Base-by-base conservation (phyloP, 345 rosid species). In the Populus deltoides region DNA sequence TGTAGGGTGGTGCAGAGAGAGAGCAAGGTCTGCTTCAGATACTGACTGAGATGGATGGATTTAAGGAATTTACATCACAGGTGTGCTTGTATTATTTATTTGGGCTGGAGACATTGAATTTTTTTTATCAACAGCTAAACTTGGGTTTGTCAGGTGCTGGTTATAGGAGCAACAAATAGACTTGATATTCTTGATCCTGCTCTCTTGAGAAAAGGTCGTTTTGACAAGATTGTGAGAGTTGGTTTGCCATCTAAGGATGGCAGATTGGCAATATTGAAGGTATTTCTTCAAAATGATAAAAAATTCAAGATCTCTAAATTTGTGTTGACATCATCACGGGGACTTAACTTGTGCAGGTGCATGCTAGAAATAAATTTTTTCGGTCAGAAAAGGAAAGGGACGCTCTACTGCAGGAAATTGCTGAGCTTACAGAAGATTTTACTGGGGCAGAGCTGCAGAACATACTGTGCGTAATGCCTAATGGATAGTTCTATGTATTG, bases 21-120 rank as follows among this genome's bases (percentile, higher is more conserved):
- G 99, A 95, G 81, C 99, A 95, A 83, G 99, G 99, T 67, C 86
- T 95, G 72, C 99, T 95, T 87, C 99, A 95, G 88, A 90, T 95
- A 84, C 81, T 95, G 78, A 95, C 98, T 15, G 99, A 95, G 88
- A 88, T 95, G 97, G 99, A 95, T 87, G 99, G 99, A 83, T 95
- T 95, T 79, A 92, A 90, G 88, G 97, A 89, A 77, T 86, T 90
- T 45, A 92, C 97, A 73, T 89, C 98, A 69, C 97, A 95, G 89
- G 99, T 93, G 78, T 82, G 80, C 78, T 76, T 79, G 59, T 47
- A 70, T 29, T 22, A 61, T 67, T 81, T 66, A 61, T 36, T 47
- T 38, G 22, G 71, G 77, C 70, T 70, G 63, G 61, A 36, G 33
- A 67, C 66, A 43, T 20, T 29, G 24, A 2, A 10, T 13, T 11